Percentiles rank a stretch among this genome's conserved stretches.
Conservation (phyloP, 768 basidiomycete species). For the Dacryopinax primogenitus region DNA sequence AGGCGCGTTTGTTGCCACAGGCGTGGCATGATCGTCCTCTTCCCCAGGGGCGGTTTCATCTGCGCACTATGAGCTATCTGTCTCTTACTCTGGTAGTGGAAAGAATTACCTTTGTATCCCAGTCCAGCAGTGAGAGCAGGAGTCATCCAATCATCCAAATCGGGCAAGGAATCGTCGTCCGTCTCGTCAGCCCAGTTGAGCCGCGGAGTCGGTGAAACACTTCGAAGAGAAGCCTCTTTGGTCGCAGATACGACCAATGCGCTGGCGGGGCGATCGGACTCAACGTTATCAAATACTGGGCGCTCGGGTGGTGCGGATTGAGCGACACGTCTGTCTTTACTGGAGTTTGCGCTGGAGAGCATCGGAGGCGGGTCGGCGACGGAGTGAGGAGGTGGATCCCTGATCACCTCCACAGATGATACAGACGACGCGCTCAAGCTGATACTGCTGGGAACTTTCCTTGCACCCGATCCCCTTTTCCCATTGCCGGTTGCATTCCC, state of each 20-base stretch:
- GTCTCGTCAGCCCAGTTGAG: constrained; percentile 4
- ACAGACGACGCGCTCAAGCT: too few species aligned
- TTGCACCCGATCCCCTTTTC: background rate
- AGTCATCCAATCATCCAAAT: constrained; percentile 6
- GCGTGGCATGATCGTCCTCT: background rate
- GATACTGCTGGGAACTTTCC: background rate
- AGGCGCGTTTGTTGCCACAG: background rate
- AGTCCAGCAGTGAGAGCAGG: background rate
- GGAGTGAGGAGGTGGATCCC: background rate
- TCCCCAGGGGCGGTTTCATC: background rate
- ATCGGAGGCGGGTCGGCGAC: background rate
- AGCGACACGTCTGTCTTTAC: background rate
- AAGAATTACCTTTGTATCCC: background rate
- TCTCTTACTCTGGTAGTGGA: too few species aligned
- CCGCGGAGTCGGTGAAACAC: background rate
- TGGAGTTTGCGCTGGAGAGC: background rate
- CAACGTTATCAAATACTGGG: background rate
- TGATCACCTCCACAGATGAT: too few species aligned
- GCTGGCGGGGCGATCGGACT: background rate
- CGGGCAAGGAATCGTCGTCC: background rate
- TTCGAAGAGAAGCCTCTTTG: background rate
- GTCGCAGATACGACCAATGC: background rate
- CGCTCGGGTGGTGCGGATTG: background rate
- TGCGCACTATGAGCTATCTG: background rate
- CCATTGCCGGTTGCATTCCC: too few species aligned